Base-by-base conservation (phyloP, 306 rosid species). In the Cicer arietinum region DNA sequence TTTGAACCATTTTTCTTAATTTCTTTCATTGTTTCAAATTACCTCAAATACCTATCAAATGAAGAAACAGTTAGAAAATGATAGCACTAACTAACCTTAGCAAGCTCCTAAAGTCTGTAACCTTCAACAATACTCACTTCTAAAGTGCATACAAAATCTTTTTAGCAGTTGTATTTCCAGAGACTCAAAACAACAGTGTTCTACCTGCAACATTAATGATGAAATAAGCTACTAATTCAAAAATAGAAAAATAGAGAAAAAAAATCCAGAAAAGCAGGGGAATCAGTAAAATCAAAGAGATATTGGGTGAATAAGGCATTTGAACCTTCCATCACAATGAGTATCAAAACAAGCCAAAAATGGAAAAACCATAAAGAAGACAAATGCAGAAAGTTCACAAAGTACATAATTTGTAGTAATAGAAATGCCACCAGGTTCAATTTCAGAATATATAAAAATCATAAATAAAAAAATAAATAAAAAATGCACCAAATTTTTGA, bases 21-120 rank as follows among this genome's bases (percentile, higher is more conserved):
- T 77, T 91, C 94, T 80, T 87, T 91, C 98, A 91, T 91, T 68
- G 62, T 81, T 45, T 75, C 66, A 77, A 73, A 88, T 53, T 67
- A 76, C 75, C 69, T 79, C 78, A 73, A 78, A 67, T 67, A 62
- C 81, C 80, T 77, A 75, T 56, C 73, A 72, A 67, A 80, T 57
- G 71, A 82, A 67, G 77, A 84, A 74, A 54, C 69, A 67, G 73
- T 78, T 13, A 63, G 46, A 79, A 81, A 76, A 30, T 67, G 44
- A 77, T 39, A 82, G 52, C 71, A 78, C 67, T 73, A 35, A 86
- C 78, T 41, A 82, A 66, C 76, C 78, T 76, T 67, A 59, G n/a
- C 56, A 18, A 63, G 57, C 65, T 45, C 50, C 70, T 53, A 45
- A 73, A 16, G 77, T 67, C 72, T 6, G 59, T 51, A 79, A 73